Conservation (phyloP, 2,329 filamentous ascomycete genomes). For the Purpureocillium lavendulum region DNA sequence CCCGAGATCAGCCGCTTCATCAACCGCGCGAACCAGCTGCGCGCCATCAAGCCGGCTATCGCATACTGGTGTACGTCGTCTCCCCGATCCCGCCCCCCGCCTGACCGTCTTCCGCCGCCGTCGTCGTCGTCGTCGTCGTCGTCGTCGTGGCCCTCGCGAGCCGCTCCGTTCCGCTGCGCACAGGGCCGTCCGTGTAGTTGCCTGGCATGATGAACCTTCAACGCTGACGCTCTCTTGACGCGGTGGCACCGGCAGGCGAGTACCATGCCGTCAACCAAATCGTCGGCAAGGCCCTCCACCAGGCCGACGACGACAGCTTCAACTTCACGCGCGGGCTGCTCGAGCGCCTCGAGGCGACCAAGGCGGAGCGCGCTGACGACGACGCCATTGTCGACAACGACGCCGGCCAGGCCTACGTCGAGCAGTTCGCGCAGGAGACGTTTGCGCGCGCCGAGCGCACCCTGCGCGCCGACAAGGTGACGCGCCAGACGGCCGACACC, state of each 20-base stretch:
- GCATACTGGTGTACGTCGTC: slow-evolving; percentile 81
- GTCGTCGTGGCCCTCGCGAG: no score
- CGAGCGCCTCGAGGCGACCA: slow-evolving; percentile 70
- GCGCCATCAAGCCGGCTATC: slow-evolving; percentile 76
- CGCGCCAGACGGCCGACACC: slow-evolving; percentile 84
- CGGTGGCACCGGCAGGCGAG: slow-evolving; percentile 50
- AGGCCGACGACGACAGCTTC: slow-evolving; percentile 66
- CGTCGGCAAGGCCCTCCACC: slow-evolving; percentile 71
- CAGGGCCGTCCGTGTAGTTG: no score
- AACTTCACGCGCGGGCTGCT: slow-evolving; percentile 76
- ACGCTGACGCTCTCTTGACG: no score
- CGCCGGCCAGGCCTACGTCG: slow-evolving; percentile 83
- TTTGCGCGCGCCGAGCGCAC: slow-evolving; percentile 78
- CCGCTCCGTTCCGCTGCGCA: no score
- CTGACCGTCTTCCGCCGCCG: no score
- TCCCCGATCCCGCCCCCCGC: not conserved
- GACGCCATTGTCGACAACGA: slow-evolving; percentile 80
- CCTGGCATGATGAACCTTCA: not conserved
- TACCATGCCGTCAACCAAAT: slow-evolving; percentile 94
- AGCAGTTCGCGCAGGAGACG: slow-evolving; percentile 86
- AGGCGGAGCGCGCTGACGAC: slow-evolving; percentile 60
- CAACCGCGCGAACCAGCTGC: slow-evolving; percentile 74
- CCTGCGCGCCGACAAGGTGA: slow-evolving; percentile 74
- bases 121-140: no score
- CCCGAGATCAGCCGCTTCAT: slow-evolving; percentile 81